These are phyloP conservation scores for sweet orange (Citrus sinensis) DNA, from an alignment of 345 rosid species.

Conservation along the genomic window DVS_A1.0 CM039167.1:659501-660000, in stretches of 20 bases:
- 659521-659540: background rate
- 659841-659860: background rate
- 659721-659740: background rate
- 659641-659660: background rate
- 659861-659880: background rate
- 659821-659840: background rate
- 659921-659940: background rate
- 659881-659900: background rate
- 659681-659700: background rate
- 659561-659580: too few relatives aligned
- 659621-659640: too few relatives aligned
- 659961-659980: background rate
- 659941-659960: background rate
- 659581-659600: too few relatives aligned
- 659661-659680: background rate
- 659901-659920: background rate
- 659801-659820: background rate
- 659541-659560: too few relatives aligned
- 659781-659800: background rate
- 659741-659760: background rate
- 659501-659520: background rate
- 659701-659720: background rate
- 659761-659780: background rate
- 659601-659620: too few relatives aligned
- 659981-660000: background rate